phyloP scores from a whole-genome alignment of 2,329 filamentous ascomycete genomes.

The Trichoderma endophyticum region DNA sequence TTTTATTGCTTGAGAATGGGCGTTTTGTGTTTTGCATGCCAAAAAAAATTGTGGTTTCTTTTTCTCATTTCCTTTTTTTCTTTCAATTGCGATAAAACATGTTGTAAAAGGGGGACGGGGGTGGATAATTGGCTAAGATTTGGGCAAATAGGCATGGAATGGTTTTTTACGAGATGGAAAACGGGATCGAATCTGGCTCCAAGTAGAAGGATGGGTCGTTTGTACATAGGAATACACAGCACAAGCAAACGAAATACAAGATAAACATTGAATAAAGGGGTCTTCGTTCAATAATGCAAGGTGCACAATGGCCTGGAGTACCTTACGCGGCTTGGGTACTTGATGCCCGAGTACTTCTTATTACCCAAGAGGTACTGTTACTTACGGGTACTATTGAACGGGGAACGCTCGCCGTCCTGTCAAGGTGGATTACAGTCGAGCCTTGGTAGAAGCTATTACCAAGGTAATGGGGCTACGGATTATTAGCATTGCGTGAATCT shows the following conservation, averaged over 20 bases:
- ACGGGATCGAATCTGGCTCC: not conserved
- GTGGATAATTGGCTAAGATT: not conserved
- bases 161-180: not conserved
- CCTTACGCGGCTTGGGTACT: not conserved
- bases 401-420: not conserved
- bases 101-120: not conserved
- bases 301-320: not conserved
- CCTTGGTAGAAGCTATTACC: not conserved
- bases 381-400: not conserved
- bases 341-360: not conserved
- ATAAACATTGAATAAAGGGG: not conserved
- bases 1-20: not conserved
- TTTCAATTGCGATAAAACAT: not conserved
- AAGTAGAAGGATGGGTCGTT: conserved; percentile 11
- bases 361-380: not conserved
- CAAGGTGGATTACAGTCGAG: not conserved
- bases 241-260: conserved; percentile 15
- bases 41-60: not conserved
- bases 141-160: conserved; percentile 11
- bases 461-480: not conserved
- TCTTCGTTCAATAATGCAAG: not conserved
- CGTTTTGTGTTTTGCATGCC: not conserved
- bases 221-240: conserved; percentile 15
- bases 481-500: not conserved
- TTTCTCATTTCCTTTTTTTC: not conserved